Evolutionary conservation across 441 rosid genomes (phyloP), one percentile per base, ranked within the genome.

Genomic region (Arabidopsis lyrata): DNA sequence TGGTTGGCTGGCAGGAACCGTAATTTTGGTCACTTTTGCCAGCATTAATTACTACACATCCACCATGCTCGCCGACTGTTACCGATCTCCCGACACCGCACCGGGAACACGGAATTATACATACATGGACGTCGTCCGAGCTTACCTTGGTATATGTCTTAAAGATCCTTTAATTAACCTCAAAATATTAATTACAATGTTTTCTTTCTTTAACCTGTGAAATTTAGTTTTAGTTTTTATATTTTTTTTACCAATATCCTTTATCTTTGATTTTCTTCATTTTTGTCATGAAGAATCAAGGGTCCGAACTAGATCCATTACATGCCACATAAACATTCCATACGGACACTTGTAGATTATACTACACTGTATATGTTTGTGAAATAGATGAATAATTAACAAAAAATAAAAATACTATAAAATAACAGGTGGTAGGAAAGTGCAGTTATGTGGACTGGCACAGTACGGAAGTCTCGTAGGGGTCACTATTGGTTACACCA

Each of bases 391-490:
- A 67, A n/a, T 67, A 10, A 11, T 13, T 11, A 18, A 18, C 20
- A 18, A 8, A 5, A n/a, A 20, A n/a, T n/a, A n/a, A 47, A 41
- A 4, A 3, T 3, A 3, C n/a, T 32, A 18, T 8, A 10, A 31
- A 54, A 35, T 38, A 8, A 49, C 72, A 94, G 98, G 98, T 34
- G 95, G 99, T 6, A 76, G 78, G 75, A 89, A 82, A 68, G 95
- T 92, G 61, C 85, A 71, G 77, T 81, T 94, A 0, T 94, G 97
- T 82, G 95, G 97, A 39, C 36, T 88, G 70, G 95, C 97, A 63
- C 97, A 94, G 63, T 90, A 87, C 66, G 83, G 34, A 4, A 92
- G 83, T 76, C 82, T 95, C 15, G 48, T 89, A 7, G 99, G 99
- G 16, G 44, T 88, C 60, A 83, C 90, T 0, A 47, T 95, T 57